These are phyloP conservation scores for Magnolia sinica DNA, from an alignment of 164 flowering plant genomes.

Conservation along the genomic window DNA sequence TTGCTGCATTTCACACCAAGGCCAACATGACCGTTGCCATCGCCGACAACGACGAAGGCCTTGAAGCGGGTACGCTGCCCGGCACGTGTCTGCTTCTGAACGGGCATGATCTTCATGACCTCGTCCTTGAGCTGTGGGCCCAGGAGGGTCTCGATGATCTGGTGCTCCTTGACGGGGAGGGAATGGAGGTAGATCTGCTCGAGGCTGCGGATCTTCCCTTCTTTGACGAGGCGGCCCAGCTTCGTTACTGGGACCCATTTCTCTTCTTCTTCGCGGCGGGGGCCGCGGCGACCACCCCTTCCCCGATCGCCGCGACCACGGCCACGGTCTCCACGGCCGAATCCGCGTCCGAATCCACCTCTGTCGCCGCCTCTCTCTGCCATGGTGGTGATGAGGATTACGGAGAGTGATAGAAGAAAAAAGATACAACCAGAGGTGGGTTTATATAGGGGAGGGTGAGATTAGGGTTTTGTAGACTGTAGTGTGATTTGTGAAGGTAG, in stretches of 20 bases:
- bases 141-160: conserved; percentile 56
- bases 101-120: conserved; percentile 91
- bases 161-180: conserved; percentile 68
- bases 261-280: conserved; percentile 54
- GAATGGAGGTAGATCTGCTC: conserved; percentile 84
- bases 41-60: conserved; percentile 86
- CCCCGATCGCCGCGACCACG: conserved; percentile 42
- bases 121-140: conserved; percentile 65
- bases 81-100: conserved; percentile 82
- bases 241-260: conserved; percentile 82
- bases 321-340: conserved; percentile 41
- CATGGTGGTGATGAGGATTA: conserved; percentile 24
- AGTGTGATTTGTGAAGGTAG: background rate
- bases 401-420: background rate
- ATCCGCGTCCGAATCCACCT: conserved; percentile 50
- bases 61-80: conserved; percentile 82
- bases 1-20: conserved; percentile 77
- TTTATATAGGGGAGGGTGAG: no score
- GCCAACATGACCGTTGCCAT: conserved; percentile 74
- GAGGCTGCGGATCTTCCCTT: conserved; percentile 43
- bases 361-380: conserved; percentile 62
- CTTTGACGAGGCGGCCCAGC: conserved; percentile 65
- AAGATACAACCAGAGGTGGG: background rate
- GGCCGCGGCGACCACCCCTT: conserved; percentile 43
- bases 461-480: background rate